These are phyloP conservation scores for Geranium rotundifolium DNA, from an alignment of 345 rosid genomes.

Conservation along the genomic window DNA sequence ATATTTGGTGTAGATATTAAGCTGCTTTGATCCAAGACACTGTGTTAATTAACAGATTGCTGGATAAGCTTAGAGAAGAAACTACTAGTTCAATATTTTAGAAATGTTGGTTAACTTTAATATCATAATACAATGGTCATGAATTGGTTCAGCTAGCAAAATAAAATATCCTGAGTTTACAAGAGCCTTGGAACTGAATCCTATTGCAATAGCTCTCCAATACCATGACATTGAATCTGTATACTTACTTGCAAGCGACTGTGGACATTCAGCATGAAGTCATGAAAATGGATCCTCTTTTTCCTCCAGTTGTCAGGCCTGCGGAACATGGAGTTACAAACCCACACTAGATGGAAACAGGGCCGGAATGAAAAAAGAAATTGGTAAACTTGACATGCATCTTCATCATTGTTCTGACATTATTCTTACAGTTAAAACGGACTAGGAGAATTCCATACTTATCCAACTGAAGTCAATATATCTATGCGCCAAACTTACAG, in stretches of 20 bases:
- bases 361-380: not conserved
- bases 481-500: conserved; percentile 43
- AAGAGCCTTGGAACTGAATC: not conserved
- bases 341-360: conserved; percentile 1
- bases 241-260: conserved; percentile 78
- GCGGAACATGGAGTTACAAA: conserved; percentile 9
- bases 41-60: not conserved
- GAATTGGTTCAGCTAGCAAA: not conserved
- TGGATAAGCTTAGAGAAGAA: not conserved
- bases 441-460: not conserved
- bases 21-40: not conserved
- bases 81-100: not conserved
- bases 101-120: too few species aligned
- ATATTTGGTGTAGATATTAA: not conserved
- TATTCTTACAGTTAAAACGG: not conserved
- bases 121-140: too few species aligned
- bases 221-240: not conserved
- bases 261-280: conserved; percentile 93
- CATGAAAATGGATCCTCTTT: conserved; percentile 95
- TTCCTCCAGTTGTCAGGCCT: conserved; percentile 92
- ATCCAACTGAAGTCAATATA: not conserved
- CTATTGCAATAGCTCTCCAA: not conserved
- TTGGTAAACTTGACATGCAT: not conserved
- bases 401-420: not conserved
- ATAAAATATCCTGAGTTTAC: too few species aligned